Evolutionary conservation across 768 basidiomycete genomes (phyloP).

Genomic region (Trametes maxima): DNA sequence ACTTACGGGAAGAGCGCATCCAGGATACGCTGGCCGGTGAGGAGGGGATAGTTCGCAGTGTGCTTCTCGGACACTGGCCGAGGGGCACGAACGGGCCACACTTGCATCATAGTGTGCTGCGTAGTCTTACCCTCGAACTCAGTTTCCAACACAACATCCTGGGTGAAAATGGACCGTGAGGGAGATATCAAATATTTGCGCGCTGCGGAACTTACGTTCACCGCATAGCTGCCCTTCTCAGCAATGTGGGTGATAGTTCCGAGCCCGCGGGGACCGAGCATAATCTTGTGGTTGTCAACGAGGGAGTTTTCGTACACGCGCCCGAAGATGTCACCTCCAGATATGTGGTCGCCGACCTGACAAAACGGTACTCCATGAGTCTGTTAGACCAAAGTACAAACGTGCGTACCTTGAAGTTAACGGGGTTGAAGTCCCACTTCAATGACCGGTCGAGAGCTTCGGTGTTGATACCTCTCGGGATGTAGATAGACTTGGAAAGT

Average conservation of each 20-base stretch:
- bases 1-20: slow-evolving; percentile 95
- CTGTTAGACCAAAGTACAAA: slow-evolving; percentile 12
- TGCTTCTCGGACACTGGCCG: slow-evolving; percentile 95
- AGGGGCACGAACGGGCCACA: slow-evolving; percentile 99
- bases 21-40: slow-evolving; percentile 96
- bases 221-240: slow-evolving; percentile 90
- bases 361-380: background rate
- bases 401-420: slow-evolving; percentile 64
- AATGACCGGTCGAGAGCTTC: slow-evolving; percentile 86
- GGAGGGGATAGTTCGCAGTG: slow-evolving; percentile 87
- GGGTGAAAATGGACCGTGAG: background rate
- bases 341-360: slow-evolving; percentile 94
- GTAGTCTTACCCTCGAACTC: slow-evolving; percentile 96
- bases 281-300: slow-evolving; percentile 95
- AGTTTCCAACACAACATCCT: slow-evolving; percentile 96
- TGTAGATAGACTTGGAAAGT: slow-evolving; percentile 98
- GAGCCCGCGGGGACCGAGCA: slow-evolving; percentile 90
- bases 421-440: slow-evolving; percentile 94
- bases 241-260: slow-evolving; percentile 94
- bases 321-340: slow-evolving; percentile 97
- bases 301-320: slow-evolving; percentile 96
- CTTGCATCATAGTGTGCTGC: slow-evolving; percentile 94
- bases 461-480: slow-evolving; percentile 98
- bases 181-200: background rate
- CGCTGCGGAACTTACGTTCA: slow-evolving; percentile 62